Base-by-base conservation (phyloP, 345 rosid genomes). In the Balakata baccata region DNA sequence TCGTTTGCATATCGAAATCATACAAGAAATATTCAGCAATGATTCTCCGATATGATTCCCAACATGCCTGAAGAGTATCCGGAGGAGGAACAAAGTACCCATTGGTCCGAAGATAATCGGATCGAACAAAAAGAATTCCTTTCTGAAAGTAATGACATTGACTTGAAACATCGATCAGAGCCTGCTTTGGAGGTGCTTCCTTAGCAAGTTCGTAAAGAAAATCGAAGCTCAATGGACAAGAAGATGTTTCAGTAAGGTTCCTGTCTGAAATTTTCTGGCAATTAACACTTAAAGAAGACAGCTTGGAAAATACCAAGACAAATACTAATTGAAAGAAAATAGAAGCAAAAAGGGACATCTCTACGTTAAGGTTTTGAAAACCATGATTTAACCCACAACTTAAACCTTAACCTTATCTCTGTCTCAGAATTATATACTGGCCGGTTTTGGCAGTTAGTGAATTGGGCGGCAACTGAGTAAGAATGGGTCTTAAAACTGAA, bases 171-270 rank as follows among this genome's bases (percentile, higher is more conserved):
- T 66, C 69, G 1, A 39, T 64, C 3, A 77, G 71, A 8, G 59
- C 22, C 43, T 59, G 76, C 78, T 64, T 76, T 13, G 45, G 63
- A 66, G 69, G 39, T 4, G 52, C 69, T 52, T 58, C 60, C 17
- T 46, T 62, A 13, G 65, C 64, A 7, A 79, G 66, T 22, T 64
- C 69, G 45, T 62, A 64, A 64, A 83, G 56, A 18, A 43, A 23
- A 14, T 60, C 62, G 46, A 80, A 83, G 77, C 75, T 73, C 46
- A 83, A 41, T 5, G 88, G 88, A 71, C 85, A 81, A 10, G 74
- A 67, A 2, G 58, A 9, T n/a, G 58, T 11, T 29, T 74, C 75
- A 18, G 20, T 13, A 59, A 50, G 53, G 69, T 34, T 73, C 46
- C 29, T 29, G 29, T 34, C 58, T 16, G 65, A 70, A 47, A 54